phyloP scores from a whole-genome alignment of 2,329 filamentous ascomycete species.

The Polytolypa hystricis region DNA sequence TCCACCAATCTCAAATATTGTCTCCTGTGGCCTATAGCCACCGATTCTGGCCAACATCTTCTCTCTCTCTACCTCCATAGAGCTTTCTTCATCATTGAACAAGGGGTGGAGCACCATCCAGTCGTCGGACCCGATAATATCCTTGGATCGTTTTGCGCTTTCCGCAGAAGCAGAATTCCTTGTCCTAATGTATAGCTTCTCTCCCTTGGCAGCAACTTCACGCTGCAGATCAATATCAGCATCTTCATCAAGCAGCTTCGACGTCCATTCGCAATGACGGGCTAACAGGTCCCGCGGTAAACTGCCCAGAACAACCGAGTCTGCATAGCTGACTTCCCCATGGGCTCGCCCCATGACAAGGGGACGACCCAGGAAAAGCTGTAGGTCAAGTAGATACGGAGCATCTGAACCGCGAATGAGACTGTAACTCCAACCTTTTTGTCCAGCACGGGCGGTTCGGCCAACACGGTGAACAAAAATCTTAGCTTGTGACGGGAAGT shows the following conservation, averaged over 20 bases:
- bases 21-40: conserved; percentile 80
- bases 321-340: conserved; percentile 57
- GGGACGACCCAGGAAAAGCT: conserved; percentile 82
- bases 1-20: conserved; percentile 89
- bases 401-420: conserved; percentile 77
- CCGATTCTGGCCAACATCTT: conserved; percentile 84
- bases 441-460: conserved; percentile 85
- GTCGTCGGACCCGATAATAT: conserved; percentile 56
- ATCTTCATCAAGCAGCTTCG: conserved; percentile 64
- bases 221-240: conserved; percentile 62
- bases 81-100: conserved; percentile 57
- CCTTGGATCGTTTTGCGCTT: conserved; percentile 78
- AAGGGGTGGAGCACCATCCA: conserved; percentile 70
- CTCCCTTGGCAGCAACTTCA: conserved; percentile 70
- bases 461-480: conserved; percentile 94
- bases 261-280: conserved; percentile 68
- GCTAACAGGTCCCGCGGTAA: conserved; percentile 64
- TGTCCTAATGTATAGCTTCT: conserved; percentile 84
- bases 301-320: conserved; percentile 73
- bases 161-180: conserved; percentile 81
- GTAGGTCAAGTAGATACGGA: conserved; percentile 85
- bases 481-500: conserved; percentile 93
- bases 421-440: conserved; percentile 90
- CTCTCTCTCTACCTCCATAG: conserved; percentile 60
- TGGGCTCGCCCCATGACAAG: conserved; percentile 60